Evolutionary conservation across 805 yeast species (phyloP), one percentile per base, ranked within the genome.

Genomic region (Ogataea zsoltii): DNA sequence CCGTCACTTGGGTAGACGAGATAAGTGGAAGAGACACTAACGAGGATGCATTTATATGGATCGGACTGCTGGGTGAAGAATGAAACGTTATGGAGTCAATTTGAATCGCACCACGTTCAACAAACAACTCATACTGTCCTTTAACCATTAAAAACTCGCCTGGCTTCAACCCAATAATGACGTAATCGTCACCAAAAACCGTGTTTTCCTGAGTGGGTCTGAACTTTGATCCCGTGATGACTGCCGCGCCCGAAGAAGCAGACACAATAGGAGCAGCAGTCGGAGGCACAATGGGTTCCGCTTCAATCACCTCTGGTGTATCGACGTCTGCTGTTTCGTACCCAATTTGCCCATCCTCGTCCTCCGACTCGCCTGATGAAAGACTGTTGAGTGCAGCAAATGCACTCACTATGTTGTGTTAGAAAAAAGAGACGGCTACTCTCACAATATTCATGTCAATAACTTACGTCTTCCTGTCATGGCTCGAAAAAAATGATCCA

Each of bases 21-120:
- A 80, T 63, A 13, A 74, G 53, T 0, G 85, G 84, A 2, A 72
- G 19, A 0, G 74, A 55, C 15, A 48, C 54, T 0, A 70, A 42
- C 49, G 76, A 48, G 48, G 69, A 25, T 38, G 63, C 76, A 53
- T 44, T 69, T 57, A 61, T 65, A 32, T 43, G 55, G 15, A 45
- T 53, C 2, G 42, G 32, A 9, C 25, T 12, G 1, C 16, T 7
- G 5, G 47, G 49, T 25, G 50, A 50, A 15, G 63, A 68, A 54
- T 55, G 72, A 53, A 63, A 63, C 1, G 58, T 33, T 15, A 63
- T 44, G 52, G 73, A 68, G 50, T 81, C 80, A 1, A 80, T 48
- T 3, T 61, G 49, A 0, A 77, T 56, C 0, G 76, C 72, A 14
- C 86, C 86, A 41, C 75, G 58, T 48, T 70, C 72, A 0, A 80